phyloP scores from a whole-genome alignment of 345 rosid species.

The Hypericum perforatum region DNA sequence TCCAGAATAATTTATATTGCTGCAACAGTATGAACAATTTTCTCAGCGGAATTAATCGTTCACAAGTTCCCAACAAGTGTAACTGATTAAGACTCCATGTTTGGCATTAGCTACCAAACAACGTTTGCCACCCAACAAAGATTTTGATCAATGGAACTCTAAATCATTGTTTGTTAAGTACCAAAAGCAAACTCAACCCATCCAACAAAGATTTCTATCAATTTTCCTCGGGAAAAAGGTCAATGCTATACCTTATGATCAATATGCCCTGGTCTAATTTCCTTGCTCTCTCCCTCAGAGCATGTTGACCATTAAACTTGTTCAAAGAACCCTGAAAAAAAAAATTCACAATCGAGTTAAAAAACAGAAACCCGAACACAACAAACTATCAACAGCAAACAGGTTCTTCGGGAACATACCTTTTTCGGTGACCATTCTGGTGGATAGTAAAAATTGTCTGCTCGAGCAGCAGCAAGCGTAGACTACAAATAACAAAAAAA shows the following conservation, averaged over 20 bases:
- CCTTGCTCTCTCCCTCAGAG: constrained; percentile 84
- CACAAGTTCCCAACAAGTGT: too few species aligned
- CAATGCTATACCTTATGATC: constrained; percentile 54
- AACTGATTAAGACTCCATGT: too few species aligned
- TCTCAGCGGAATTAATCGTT: too few species aligned
- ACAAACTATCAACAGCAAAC: background rate
- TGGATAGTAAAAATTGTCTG: constrained; percentile 91
- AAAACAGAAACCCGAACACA: background rate
- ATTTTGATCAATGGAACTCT: too few species aligned
- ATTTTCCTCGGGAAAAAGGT: too few species aligned
- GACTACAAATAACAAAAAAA: constrained; percentile 43
- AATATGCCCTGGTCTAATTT: constrained; percentile 86
- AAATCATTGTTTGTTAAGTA: too few species aligned
- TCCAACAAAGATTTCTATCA: too few species aligned
- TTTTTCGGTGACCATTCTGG: constrained; percentile 93
- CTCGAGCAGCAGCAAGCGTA: constrained; percentile 92
- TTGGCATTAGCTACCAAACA: too few species aligned
- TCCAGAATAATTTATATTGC: too few species aligned
- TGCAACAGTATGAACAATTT: too few species aligned
- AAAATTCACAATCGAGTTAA: background rate
- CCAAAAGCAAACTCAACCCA: too few species aligned
- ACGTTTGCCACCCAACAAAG: too few species aligned
- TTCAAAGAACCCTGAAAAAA: constrained; percentile 65
- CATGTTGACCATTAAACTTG: constrained; percentile 98
- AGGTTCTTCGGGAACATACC: constrained; percentile 15